phyloP scores from a whole-genome alignment of 352 stramenopile genomes.

The Detonula confervacea region DNA sequence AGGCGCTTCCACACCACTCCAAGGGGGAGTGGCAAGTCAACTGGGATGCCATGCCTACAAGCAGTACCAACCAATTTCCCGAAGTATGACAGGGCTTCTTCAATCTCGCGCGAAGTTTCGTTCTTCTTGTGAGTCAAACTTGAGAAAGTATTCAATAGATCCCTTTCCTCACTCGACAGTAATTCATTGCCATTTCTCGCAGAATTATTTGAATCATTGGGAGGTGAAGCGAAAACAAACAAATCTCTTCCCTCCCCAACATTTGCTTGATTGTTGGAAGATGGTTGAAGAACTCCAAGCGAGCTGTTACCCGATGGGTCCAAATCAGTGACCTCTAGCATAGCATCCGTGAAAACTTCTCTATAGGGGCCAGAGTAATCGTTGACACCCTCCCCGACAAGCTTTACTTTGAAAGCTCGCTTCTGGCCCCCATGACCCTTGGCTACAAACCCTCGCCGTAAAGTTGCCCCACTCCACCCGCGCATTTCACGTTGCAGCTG shows the following conservation, averaged over 20 bases:
- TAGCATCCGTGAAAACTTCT: slow-evolving; percentile 96
- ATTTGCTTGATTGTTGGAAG: slow-evolving; percentile 72
- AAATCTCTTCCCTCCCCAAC: slow-evolving; percentile 81
- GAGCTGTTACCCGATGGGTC: slow-evolving; percentile 56
- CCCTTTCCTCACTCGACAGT: slow-evolving; percentile 72
- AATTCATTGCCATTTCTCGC: slow-evolving; percentile 43
- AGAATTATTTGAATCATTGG: slow-evolving; percentile 26
- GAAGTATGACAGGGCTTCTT: slow-evolving; percentile 94
- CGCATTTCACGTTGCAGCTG: slow-evolving; percentile 97
- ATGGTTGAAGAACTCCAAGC: slow-evolving; percentile 77
- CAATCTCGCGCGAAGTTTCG: slow-evolving; percentile 87
- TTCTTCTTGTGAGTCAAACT: slow-evolving; percentile 85
- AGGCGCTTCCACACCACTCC: slow-evolving; percentile 77
- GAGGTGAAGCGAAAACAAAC: slow-evolving; percentile 76
- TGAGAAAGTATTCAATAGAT: slow-evolving; percentile 77
- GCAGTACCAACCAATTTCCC: slow-evolving; percentile 95
- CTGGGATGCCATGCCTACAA: slow-evolving; percentile 92
- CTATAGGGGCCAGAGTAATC: slow-evolving; percentile 98
- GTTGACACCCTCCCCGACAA: slow-evolving; percentile 97
- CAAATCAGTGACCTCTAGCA: slow-evolving; percentile 91
- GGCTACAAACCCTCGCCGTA: slow-evolving; percentile 95
- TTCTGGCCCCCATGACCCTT: slow-evolving; percentile 97
- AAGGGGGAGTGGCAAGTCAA: slow-evolving; percentile 82
- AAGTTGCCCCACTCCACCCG: slow-evolving; percentile 90
- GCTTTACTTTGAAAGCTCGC: slow-evolving; percentile 99